Evolutionary conservation across 2,329 filamentous ascomycete species (phyloP).

Genomic region (Lanzia echinophila): DNA sequence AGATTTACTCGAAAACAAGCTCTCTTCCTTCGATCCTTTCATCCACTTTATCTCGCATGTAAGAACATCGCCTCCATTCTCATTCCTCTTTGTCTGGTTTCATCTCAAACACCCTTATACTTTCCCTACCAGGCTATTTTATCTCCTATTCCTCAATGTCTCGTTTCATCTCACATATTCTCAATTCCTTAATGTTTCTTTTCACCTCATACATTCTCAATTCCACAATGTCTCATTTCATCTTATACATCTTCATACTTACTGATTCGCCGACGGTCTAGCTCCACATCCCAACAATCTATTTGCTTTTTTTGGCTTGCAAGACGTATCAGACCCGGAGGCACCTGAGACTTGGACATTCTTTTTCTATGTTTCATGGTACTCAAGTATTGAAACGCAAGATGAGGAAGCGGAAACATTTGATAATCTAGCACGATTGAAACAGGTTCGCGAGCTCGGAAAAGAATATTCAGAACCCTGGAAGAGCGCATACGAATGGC

Average conservation of each 20-base stretch:
- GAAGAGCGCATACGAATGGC: conserved; percentile 34
- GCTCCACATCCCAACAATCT: conserved; percentile 38
- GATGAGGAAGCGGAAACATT: conserved; percentile 29
- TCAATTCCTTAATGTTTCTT: no score
- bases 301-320: conserved; percentile 41
- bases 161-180: no score
- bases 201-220: no score
- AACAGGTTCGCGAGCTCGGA: conserved; percentile 35
- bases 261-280: no score
- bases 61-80: no score
- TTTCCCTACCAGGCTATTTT: no score
- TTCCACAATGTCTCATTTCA: no score
- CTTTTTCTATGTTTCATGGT: conserved; percentile 43
- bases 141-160: no score
- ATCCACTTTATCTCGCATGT: conserved; percentile 39
- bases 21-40: conserved; percentile 36
- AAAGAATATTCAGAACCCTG: conserved; percentile 38
- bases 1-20: conserved; percentile 38
- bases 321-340: conserved; percentile 34
- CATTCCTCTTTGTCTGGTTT: no score
- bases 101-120: no score
- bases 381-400: conserved; percentile 35
- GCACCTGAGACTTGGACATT: conserved; percentile 38
- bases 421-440: conserved; percentile 33
- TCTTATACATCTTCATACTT: no score